Conservation (phyloP, 371 early-diverging fungal species). For the Actinomucor elegans region DNA sequence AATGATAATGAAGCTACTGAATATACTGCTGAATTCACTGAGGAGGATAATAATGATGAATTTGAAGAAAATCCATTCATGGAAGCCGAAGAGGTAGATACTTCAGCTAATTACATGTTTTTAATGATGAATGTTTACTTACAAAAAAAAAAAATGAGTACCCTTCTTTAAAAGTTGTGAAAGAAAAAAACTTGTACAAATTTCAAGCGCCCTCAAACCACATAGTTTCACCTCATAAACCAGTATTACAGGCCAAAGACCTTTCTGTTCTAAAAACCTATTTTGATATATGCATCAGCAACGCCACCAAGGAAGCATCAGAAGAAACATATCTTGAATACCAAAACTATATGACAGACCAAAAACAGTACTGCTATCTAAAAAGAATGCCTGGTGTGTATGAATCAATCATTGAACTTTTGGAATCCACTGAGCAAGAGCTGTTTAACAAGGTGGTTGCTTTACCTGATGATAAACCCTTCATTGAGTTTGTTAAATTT, state of each 20-base stretch:
- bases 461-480: background rate
- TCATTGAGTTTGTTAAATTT: conserved; percentile 18
- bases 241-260: conserved; percentile 17
- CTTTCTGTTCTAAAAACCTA: conserved; percentile 6
- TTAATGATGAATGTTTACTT: conserved; percentile 1
- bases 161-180: conserved; percentile 2
- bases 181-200: conserved; percentile 18
- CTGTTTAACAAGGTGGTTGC: background rate
- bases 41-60: conserved; percentile 4
- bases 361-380: background rate
- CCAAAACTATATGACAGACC: conserved; percentile 1
- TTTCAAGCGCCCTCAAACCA: conserved; percentile 8
- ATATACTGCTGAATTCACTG: background rate
- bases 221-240: conserved; percentile 16
- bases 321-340: conserved; percentile 6
- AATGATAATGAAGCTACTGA: background rate
- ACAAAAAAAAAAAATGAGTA: background rate
- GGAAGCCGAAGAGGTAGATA: background rate
- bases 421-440: background rate
- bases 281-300: conserved; percentile 15
- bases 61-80: conserved; percentile 3
- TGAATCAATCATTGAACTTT: background rate
- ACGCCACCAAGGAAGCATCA: conserved; percentile 5
- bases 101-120: conserved; percentile 2
- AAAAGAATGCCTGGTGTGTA: conserved; percentile 3